These are phyloP conservation scores for Leucosporidium creatinivorum DNA, from an alignment of 768 basidiomycete genomes.

Conservation along the genomic window DNA sequence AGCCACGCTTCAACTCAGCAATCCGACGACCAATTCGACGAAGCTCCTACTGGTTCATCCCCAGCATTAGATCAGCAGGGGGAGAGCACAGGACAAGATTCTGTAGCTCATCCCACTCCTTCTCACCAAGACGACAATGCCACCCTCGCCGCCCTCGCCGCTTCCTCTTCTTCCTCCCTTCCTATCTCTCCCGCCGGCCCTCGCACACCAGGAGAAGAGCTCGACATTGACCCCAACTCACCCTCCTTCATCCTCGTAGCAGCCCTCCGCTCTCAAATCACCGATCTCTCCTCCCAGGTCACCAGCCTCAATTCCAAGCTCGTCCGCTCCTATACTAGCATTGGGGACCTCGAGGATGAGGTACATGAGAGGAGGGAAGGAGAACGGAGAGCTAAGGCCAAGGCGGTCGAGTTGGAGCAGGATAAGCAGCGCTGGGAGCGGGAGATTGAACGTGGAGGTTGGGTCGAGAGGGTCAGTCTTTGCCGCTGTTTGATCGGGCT, in stretches of 20 bases:
- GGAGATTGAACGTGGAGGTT: constrained; percentile 78
- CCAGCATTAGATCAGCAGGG: no score
- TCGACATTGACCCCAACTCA: constrained; percentile 61
- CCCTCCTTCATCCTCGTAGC: constrained; percentile 58
- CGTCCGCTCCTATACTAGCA: constrained; percentile 80
- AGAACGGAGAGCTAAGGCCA: constrained; percentile 55
- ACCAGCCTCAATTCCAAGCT: constrained; percentile 86
- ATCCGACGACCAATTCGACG: no score
- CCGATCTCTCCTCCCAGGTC: constrained; percentile 82
- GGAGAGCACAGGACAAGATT: no score
- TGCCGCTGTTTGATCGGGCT: background rate
- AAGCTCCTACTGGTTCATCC: no score
- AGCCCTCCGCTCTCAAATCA: constrained; percentile 70
- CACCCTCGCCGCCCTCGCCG: constrained; percentile 8
- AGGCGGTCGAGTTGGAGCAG: constrained; percentile 69
- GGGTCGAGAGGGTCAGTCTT: constrained; percentile 66
- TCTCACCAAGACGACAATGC: background rate
- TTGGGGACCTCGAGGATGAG: constrained; percentile 87
- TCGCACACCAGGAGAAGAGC: constrained; percentile 21
- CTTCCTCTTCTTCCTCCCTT: background rate
- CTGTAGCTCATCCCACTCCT: background rate
- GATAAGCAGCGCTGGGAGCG: constrained; percentile 81
- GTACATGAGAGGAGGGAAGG: constrained; percentile 61
- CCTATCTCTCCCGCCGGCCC: background rate
- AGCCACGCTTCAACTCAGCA: no score